phyloP scores from a whole-genome alignment of 129 eudicot species.

The Smallanthus sonchifolius region DNA sequence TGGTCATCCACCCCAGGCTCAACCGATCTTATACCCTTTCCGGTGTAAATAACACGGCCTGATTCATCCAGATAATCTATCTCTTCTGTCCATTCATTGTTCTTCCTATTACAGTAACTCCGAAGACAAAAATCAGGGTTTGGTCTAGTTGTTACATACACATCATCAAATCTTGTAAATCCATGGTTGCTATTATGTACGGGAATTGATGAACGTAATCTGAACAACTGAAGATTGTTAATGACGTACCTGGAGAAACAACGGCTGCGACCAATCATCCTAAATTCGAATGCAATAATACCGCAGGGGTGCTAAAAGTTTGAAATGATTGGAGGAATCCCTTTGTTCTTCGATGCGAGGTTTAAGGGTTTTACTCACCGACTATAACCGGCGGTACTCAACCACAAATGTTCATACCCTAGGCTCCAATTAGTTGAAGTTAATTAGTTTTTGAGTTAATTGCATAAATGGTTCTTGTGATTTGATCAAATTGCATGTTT shows the following conservation, averaged over 20 bases:
- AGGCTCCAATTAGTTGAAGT: not conserved
- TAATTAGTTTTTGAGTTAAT: not conserved
- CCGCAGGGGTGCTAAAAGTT: not conserved
- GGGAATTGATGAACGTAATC: constrained; percentile 12
- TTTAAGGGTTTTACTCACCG: constrained; percentile 20
- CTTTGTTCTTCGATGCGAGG: not conserved
- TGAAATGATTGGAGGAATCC: not conserved
- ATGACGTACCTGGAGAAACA: constrained; percentile 26
- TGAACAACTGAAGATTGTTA: constrained; percentile 19
- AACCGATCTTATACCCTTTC: constrained; percentile 76
- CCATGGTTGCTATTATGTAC: not conserved
- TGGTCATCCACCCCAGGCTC: constrained; percentile 83
- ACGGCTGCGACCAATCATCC: constrained; percentile 34
- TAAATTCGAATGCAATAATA: not conserved
- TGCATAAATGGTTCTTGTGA: too few species aligned
- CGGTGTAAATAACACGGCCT: constrained; percentile 62
- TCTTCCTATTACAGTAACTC: constrained; percentile 46
- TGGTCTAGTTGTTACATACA: constrained; percentile 12
- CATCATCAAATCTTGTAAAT: not conserved
- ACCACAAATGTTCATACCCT: constrained; percentile 11
- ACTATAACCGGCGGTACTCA: not conserved
- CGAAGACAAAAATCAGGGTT: constrained; percentile 28
- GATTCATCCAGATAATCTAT: constrained; percentile 83
- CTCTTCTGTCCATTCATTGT: constrained; percentile 69
- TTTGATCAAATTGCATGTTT: too few species aligned